Conservation (phyloP, 495 filamentous ascomycete species). For the Xanthoparmelia taractica region DNA sequence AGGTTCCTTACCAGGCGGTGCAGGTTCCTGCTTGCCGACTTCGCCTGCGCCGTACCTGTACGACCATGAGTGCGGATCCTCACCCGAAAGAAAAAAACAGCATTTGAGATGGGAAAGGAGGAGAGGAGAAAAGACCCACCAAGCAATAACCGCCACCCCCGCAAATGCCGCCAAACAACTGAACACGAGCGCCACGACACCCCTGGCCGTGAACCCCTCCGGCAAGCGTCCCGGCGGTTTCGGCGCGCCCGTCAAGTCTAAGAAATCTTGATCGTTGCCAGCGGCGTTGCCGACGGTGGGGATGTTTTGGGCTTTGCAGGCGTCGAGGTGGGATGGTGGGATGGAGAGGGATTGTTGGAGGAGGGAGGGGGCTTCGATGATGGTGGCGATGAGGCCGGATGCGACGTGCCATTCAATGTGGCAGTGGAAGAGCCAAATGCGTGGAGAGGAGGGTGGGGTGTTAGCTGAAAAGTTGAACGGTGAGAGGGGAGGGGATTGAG, state of each 20-base stretch:
- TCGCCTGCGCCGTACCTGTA: conserved; percentile 15
- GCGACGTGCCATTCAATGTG: conserved; percentile 76
- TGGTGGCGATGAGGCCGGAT: conserved; percentile 59
- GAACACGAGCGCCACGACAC: conserved; percentile 67
- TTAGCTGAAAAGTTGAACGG: conserved; percentile 2
- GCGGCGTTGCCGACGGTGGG: conserved; percentile 67
- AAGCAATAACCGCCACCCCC: conserved; percentile 60
- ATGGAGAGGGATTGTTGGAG: conserved; percentile 55
- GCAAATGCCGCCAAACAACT: conserved; percentile 62
- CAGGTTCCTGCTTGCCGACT: conserved; percentile 19
- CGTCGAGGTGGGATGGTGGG: conserved; percentile 53
- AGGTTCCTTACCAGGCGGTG: background rate
- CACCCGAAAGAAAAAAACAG: too few species aligned
- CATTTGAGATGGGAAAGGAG: background rate
- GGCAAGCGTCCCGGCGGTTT: conserved; percentile 50
- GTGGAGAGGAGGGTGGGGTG: conserved; percentile 8
- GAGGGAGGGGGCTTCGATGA: conserved; percentile 61
- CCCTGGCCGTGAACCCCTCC: conserved; percentile 61
- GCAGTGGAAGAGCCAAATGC: conserved; percentile 75
- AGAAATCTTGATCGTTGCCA: conserved; percentile 53
- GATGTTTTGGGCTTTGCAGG: conserved; percentile 46
- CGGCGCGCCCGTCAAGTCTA: conserved; percentile 60
- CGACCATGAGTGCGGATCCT: background rate
- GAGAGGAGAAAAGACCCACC: conserved; percentile 43
- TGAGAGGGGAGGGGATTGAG: background rate